Evolutionary conservation across 768 basidiomycete species (phyloP), one percentile per base, ranked within the genome.

Genomic region (Suillus placidus): DNA sequence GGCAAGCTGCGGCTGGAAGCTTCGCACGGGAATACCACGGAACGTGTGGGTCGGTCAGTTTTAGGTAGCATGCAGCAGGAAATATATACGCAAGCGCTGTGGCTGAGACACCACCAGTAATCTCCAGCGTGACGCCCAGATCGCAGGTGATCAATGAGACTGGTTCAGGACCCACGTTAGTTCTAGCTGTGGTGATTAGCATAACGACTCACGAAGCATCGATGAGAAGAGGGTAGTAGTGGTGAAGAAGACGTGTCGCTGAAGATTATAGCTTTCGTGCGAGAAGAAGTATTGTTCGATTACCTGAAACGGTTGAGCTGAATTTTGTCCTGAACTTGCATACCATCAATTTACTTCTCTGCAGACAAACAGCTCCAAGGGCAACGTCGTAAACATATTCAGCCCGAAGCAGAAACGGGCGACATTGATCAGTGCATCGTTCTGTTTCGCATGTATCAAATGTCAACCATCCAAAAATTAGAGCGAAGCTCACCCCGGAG

Each of bases 351-450:
- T 9, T 62, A 93, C 95, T 83, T 99, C 97, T 80, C 97, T 86
- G 73, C 97, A 99, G 32, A 99, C 97, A 74, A 99, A 99, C 16
- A 95, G 81, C 71, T 99, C 97, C 47, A 99, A 82, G 1, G 97
- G 97, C 26, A 98, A 86, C 0, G 97, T 99, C 1, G 96, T 96
- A 72, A 98, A 97, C 97, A 99, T 99, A 77, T 97, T 97, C 68
- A 95, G 76, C 13, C 95, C 95, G 73, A 96, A 95, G 73, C 92
- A 95, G 70, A 97, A 93, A 18, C 97, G 86, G 3, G 97, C 97
- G 61, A 99, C 82, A 72, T 99, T 99, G 80, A 99, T 97, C 64
- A 98, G 71, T n/a, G 89, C 86, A 72, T 97, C 93, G 68, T 84
- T 83, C 88, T 92, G 71, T 10, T 58, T 26, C 26, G 8, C 23